Conservation (phyloP, 352 stramenopile species). For the Peronospora belbahrii region DNA sequence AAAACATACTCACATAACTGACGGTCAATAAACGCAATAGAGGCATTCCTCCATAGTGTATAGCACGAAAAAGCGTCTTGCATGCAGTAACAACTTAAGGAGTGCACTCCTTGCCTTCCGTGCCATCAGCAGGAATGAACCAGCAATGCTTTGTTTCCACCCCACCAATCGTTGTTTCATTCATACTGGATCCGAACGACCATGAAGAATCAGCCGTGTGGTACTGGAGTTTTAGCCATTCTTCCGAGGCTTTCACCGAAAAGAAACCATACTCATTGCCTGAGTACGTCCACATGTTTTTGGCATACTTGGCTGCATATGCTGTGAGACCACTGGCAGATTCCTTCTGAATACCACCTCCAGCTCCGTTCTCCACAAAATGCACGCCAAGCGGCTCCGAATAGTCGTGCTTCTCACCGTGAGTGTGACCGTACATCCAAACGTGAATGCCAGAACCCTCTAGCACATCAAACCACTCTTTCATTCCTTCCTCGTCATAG, state of each 20-base stretch:
- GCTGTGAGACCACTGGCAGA: conserved; percentile 38
- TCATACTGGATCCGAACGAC: neutral
- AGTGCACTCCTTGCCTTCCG: too few species aligned
- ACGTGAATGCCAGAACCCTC: conserved; percentile 28
- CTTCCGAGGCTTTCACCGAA: conserved; percentile 31
- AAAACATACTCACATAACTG: too few species aligned
- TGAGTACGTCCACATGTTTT: conserved; percentile 41
- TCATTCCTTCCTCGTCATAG: conserved; percentile 7
- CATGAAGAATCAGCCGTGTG: conserved; percentile 4
- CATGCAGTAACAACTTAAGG: too few species aligned
- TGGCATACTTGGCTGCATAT: conserved; percentile 31
- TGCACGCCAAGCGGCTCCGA: conserved; percentile 33
- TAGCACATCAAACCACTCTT: conserved; percentile 8
- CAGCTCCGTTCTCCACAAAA: conserved; percentile 65
- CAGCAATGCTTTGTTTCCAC: conserved; percentile 8
- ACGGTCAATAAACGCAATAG: too few species aligned
- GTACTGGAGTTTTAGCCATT: conserved; percentile 42
- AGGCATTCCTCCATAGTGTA: too few species aligned
- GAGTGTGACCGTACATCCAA: conserved; percentile 25
- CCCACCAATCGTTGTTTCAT: neutral
- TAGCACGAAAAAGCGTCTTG: too few species aligned
- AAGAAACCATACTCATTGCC: conserved; percentile 23
- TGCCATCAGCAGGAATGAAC: conserved; percentile 7
- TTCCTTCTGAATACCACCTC: conserved; percentile 47
- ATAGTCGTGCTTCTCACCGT: conserved; percentile 44